Base-by-base conservation (phyloP, 495 filamentous ascomycete species). In the Tetracladium marchalianum region DNA sequence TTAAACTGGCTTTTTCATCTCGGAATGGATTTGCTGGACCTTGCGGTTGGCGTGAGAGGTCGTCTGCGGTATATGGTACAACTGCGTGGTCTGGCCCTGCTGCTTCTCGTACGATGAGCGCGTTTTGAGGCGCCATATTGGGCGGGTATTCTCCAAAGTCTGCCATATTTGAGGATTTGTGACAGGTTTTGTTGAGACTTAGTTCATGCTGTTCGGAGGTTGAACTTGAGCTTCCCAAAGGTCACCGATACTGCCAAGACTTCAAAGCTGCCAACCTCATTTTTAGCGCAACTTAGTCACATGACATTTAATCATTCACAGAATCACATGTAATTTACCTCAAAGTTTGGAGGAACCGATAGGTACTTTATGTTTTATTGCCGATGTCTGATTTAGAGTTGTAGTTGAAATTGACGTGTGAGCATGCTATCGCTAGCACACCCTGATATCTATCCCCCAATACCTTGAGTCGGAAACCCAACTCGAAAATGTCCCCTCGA, bases 11-110 rank as follows among this genome's bases (percentile, higher is more conserved):
- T 22, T 67, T 53, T 27, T 78, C 75, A 43, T 78, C 70, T 61
- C 82, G 81, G 67, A 85, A 87, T n/a, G 89, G 85, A 60, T 94
- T 90, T 18, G 75, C 66, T 27, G 88, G 88, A 5, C 87, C 87
- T 53, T 85, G 71, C 0, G 67, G 62, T 1, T 84, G 80, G 34
- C 80, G 77, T 24, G 75, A 70, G 32, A 94, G 72, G 52, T 87
- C 81, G 31, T 72, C 68, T 50, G 65, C 68, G 41, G 81, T 79
- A 63, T 89, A 85, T 34, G 77, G 75, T 11, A 83, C 77, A 40
- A 76, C 71, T 19, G 69, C 74, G 46, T 78, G 74, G 46, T 73
- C 70, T 39, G 68, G 62, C 41, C 58, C 61, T 35, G 66, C 66
- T 52, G 68, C 62, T 57, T 72, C 54, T 56, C 71, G 74, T 16